Conservation (phyloP, 495 filamentous ascomycete genomes). For the Aspergillus indologenus region DNA sequence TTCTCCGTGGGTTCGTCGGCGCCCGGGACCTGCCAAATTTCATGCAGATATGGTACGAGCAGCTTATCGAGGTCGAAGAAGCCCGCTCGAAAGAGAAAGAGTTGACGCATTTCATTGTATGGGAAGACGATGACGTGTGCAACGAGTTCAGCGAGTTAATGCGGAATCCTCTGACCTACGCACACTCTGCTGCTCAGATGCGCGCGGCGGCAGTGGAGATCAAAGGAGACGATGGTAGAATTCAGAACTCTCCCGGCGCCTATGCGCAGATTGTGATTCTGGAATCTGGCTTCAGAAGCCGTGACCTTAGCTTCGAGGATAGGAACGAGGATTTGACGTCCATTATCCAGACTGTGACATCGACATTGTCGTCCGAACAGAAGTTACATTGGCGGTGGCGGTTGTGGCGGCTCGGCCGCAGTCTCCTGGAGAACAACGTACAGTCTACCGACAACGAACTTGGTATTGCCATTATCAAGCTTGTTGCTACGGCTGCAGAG, state of each 20-base stretch:
- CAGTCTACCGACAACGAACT: conserved; percentile 23
- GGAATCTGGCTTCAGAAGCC: conserved; percentile 37
- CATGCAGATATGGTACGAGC: conserved; percentile 61
- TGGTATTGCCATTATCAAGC: conserved; percentile 14
- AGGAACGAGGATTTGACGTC: conserved; percentile 24
- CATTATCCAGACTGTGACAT: conserved; percentile 28
- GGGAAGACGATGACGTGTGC: conserved; percentile 62
- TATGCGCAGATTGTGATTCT: conserved; percentile 40
- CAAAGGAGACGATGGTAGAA: conserved; percentile 27
- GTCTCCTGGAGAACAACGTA: conserved; percentile 32
- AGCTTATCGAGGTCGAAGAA: conserved; percentile 50
- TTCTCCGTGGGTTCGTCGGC: conserved; percentile 60
- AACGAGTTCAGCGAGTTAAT: conserved; percentile 37
- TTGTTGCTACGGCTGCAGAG: conserved; percentile 29
- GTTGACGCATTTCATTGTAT: conserved; percentile 41
- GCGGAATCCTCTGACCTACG: conserved; percentile 33
- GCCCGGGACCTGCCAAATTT: conserved; percentile 66
- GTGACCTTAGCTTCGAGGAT: conserved; percentile 22
- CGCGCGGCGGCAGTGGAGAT: conserved; percentile 31
- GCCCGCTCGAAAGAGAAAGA: conserved; percentile 29
- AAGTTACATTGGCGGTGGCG: conserved; percentile 46
- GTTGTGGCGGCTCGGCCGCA: conserved; percentile 42
- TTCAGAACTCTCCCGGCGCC: conserved; percentile 28
- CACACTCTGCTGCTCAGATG: conserved; percentile 33
- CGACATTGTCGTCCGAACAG: conserved; percentile 36